Conservation (phyloP, 495 filamentous ascomycete species). For the Penicillium canariense region DNA sequence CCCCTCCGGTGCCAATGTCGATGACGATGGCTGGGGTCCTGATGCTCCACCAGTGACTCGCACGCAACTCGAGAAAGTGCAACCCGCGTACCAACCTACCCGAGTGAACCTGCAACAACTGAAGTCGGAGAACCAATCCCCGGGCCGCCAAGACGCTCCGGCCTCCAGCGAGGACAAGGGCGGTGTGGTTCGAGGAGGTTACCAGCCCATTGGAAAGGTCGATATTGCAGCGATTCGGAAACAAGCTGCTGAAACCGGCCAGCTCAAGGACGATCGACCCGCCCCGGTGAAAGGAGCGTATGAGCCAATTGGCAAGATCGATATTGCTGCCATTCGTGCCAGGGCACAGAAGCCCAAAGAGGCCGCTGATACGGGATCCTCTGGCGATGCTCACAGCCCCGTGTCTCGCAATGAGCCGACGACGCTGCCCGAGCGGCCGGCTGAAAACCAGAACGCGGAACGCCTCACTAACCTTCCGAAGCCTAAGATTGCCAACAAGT, state of each 20-base stretch:
- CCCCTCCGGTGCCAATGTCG: conserved; percentile 48
- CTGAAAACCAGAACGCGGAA: conserved; percentile 67
- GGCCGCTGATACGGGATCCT: conserved; percentile 41
- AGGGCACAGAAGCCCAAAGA: conserved; percentile 63
- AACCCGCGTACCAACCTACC: conserved; percentile 87
- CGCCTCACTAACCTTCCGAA: conserved; percentile 87
- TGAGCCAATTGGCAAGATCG: conserved; percentile 89
- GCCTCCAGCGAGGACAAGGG: conserved; percentile 32
- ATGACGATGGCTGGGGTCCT: conserved; percentile 89
- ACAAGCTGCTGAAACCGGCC: conserved; percentile 66
- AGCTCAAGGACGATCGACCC: conserved; percentile 69
- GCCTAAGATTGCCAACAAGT: conserved; percentile 88
- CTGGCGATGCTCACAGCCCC: conserved; percentile 24
- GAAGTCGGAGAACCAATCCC: conserved; percentile 63
- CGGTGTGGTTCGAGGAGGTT: conserved; percentile 82
- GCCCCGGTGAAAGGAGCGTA: conserved; percentile 85
- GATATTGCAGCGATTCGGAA: conserved; percentile 87
- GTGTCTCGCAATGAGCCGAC: conserved; percentile 43
- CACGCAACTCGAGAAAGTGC: conserved; percentile 87
- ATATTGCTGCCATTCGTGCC: conserved; percentile 88
- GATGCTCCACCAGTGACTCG: conserved; percentile 89
- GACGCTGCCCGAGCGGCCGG: conserved; percentile 63
- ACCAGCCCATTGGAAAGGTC: conserved; percentile 94
- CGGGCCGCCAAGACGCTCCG: conserved; percentile 47
- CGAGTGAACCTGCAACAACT: conserved; percentile 85